A percentile compares a stretch with the other conserved stretches of the same genome.
These are phyloP conservation scores for Pseudonitzschia pungens DNA, from an alignment of 108 stramenopile species.

Conservation along the genomic window DNA sequence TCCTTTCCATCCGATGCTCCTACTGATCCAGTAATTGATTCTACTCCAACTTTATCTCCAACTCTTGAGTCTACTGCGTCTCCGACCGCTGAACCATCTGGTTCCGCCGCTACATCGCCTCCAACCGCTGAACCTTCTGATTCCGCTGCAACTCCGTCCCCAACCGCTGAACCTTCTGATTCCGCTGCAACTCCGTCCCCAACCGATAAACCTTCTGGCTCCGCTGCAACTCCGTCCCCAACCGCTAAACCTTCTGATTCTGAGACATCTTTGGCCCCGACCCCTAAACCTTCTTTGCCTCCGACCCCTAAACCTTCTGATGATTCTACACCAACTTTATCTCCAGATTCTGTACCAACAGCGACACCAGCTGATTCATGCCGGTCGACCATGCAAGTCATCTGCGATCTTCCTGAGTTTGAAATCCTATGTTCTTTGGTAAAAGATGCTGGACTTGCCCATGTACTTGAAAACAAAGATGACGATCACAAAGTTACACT, in stretches of 20 bases:
- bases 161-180: neutral
- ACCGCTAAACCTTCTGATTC: neutral
- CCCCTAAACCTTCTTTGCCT: neutral
- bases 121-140: neutral
- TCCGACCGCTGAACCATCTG: neutral
- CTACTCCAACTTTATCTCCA: neutral
- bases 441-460: constrained; percentile 1
- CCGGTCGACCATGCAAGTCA: neutral
- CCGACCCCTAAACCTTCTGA: neutral
- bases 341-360: neutral
- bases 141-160: neutral
- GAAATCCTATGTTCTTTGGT: constrained; percentile 1
- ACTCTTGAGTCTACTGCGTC: neutral
- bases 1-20: neutral
- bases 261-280: too few relatives aligned
- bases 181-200: neutral
- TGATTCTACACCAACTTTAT: neutral
- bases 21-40: neutral
- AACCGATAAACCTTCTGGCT: neutral
- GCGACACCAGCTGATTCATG: neutral
- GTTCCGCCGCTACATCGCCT: neutral
- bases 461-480: neutral
- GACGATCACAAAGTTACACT: constrained; percentile 14
- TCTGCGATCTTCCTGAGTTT: constrained; percentile 15
- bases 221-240: neutral